These are phyloP conservation scores for Closterium sp. DNA, from an alignment of 139 green algal species.

Conservation along the genomic window DNA sequence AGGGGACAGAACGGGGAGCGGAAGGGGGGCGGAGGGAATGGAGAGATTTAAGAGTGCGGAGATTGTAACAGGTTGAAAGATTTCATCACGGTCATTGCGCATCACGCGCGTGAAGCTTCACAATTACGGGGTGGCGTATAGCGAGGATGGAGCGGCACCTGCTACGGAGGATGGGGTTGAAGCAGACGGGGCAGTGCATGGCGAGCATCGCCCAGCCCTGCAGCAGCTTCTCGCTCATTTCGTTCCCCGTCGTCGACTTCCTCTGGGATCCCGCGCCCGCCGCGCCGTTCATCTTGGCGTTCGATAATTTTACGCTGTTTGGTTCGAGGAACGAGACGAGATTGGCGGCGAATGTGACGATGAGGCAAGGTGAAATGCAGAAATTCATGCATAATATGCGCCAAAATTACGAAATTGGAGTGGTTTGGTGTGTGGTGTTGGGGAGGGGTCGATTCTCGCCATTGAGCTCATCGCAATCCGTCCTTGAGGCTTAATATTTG, in stretches of 20 bases:
- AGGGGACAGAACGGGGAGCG: no score
- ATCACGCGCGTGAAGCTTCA: not conserved
- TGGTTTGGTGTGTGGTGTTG: not conserved
- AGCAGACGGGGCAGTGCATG: conserved; percentile 27
- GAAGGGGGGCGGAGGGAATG: not conserved
- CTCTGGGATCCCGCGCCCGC: not conserved
- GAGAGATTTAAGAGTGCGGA: no score
- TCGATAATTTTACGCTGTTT: not conserved
- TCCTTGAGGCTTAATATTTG: no score
- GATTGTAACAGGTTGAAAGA: not conserved
- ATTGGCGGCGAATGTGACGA: not conserved
- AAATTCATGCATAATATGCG: not conserved
- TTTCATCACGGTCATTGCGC: not conserved
- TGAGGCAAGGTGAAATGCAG: not conserved
- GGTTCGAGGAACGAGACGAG: not conserved
- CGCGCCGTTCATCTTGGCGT: not conserved
- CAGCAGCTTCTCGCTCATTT: conserved; percentile 8
- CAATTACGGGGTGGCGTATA: not conserved
- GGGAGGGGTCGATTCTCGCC: not conserved
- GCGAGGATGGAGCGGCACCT: conserved; percentile 2
- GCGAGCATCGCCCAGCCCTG: conserved; percentile 38
- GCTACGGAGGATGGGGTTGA: conserved; percentile 19
- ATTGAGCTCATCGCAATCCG: not conserved
- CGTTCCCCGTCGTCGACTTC: not conserved
- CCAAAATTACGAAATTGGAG: not conserved